Percentiles rank a stretch among this genome's conserved stretches.
These are phyloP conservation scores for Eimeria necatrix DNA, from an alignment of 169 alveolate species.

Conservation along the genomic window DNA sequence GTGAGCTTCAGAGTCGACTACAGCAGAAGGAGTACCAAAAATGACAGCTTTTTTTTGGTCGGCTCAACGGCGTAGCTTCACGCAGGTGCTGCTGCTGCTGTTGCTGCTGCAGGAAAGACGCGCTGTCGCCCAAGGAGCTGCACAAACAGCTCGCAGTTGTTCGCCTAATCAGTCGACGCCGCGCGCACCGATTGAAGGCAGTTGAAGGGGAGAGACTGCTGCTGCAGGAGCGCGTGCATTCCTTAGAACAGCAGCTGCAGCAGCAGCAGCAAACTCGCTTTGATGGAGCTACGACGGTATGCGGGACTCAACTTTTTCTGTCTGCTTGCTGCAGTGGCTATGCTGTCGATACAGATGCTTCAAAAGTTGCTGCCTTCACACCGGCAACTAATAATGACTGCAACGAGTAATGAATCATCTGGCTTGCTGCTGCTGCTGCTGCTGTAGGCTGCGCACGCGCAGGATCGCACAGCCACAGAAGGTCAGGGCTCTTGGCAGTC, in stretches of 20 bases:
- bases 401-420: too few relatives aligned
- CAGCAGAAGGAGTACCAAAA: not conserved
- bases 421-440: not conserved
- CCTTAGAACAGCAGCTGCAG: conserved; percentile 21
- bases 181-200: not conserved
- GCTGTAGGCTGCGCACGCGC: not conserved
- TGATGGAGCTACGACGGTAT: not conserved
- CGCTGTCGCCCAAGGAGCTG: conserved; percentile 18
- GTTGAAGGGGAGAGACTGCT: not conserved
- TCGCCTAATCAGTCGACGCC: not conserved
- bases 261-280: not conserved
- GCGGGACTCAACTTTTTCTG: not conserved
- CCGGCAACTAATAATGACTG: too few relatives aligned
- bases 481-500: not conserved
- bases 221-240: conserved; percentile 1
- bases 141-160: not conserved
- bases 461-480: not conserved
- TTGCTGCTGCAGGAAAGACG: not conserved
- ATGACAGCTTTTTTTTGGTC: too few relatives aligned
- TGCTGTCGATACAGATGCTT: not conserved
- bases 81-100: conserved; percentile 26
- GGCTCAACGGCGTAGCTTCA: too few relatives aligned
- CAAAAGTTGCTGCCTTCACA: too few relatives aligned
- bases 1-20: not conserved
- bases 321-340: not conserved